Evolutionary conservation across 2,329 filamentous ascomycete species (phyloP).

Genomic region (Knufia fluminis): DNA sequence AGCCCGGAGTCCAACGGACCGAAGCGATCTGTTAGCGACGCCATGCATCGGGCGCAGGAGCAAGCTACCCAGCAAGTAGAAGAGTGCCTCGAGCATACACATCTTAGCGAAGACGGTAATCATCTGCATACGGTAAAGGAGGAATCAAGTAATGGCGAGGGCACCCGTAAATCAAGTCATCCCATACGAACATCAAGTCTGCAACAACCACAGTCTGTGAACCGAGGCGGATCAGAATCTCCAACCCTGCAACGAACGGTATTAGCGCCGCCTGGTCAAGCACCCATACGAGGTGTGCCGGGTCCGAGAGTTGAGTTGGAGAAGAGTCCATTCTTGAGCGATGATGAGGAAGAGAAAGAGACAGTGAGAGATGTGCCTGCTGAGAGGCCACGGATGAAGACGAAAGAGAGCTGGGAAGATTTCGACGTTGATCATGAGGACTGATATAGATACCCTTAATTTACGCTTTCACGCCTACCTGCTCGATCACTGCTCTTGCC

Average conservation of each 20-base stretch:
- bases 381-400: background rate
- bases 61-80: constrained; percentile 17
- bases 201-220: background rate
- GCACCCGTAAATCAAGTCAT: background rate
- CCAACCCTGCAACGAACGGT: constrained; percentile 10
- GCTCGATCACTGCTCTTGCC: no score
- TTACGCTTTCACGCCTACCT: no score
- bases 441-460: background rate
- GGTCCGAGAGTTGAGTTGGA: constrained; percentile 19
- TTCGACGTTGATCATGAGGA: background rate
- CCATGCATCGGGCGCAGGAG: constrained; percentile 20
- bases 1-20: background rate
- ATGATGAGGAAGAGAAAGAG: constrained; percentile 17
- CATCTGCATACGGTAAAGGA: background rate
- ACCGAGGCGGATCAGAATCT: constrained; percentile 5
- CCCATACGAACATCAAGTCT: constrained; percentile 4
- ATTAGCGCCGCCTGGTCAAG: constrained; percentile 19
- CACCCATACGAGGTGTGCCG: constrained; percentile 18
- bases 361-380: background rate
- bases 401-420: constrained; percentile 8
- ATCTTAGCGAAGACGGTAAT: background rate
- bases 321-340: constrained; percentile 22
- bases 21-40: constrained; percentile 18
- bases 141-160: background rate
- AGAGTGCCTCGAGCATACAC: constrained; percentile 18